phyloP scores from a whole-genome alignment of 371 early-diverging fungal species.

The Dichotomocladium elegans region DNA sequence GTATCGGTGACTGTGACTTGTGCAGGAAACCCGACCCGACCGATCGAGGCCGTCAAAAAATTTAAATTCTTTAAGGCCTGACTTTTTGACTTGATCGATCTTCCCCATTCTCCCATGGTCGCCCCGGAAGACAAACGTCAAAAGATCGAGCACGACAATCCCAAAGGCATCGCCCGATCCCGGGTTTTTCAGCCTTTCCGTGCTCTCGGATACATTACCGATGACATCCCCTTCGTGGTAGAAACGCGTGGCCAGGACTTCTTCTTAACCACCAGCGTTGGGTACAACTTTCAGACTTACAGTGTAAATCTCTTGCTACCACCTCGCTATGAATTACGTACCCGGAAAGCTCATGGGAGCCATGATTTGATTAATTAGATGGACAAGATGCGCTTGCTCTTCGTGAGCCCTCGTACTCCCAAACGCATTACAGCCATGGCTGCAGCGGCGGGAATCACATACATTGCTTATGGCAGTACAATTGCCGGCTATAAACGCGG shows the following conservation, averaged over 20 bases:
- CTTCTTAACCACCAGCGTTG: conserved; percentile 83
- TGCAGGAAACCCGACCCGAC: too few species aligned
- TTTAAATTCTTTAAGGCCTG: too few species aligned
- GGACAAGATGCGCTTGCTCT: conserved; percentile 36
- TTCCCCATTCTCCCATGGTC: conserved; percentile 3
- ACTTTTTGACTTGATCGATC: conserved; percentile 11
- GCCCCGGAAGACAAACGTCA: conserved; percentile 14
- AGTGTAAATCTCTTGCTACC: conserved; percentile 42
- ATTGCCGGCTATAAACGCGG: conserved; percentile 72
- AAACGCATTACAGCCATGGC: conserved; percentile 76
- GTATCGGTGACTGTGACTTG: too few species aligned
- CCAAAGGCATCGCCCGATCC: conserved; percentile 23
- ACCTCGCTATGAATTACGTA: too few species aligned
- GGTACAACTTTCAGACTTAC: conserved; percentile 84
- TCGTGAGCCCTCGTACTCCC: conserved; percentile 66
- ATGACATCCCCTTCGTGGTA: conserved; percentile 73
- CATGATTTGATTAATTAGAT: conserved; percentile 18
- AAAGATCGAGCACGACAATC: conserved; percentile 8
- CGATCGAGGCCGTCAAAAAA: too few species aligned
- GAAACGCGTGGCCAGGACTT: conserved; percentile 76
- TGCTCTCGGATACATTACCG: conserved; percentile 86
- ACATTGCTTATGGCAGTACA: conserved; percentile 65
- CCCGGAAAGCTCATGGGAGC: background rate
- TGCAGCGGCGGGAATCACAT: conserved; percentile 65
- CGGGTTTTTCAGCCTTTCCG: conserved; percentile 82